phyloP scores from a whole-genome alignment of 208 protist species.

The Leishmania lainsoni region DNA sequence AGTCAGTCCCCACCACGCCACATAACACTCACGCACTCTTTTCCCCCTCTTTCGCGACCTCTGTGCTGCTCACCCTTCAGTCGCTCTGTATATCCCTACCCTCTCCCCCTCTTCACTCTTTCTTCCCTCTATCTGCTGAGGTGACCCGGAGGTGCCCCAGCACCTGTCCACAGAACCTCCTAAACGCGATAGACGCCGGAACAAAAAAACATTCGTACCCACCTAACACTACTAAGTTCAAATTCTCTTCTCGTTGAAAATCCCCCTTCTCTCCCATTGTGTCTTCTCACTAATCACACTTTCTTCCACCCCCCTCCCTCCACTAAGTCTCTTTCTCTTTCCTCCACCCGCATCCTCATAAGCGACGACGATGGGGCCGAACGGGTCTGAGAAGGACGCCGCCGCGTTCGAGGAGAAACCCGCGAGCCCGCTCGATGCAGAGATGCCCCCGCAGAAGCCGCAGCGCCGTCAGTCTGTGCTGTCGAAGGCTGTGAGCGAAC shows the following conservation, averaged over 20 bases:
- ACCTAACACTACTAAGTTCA: not conserved
- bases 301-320: not conserved
- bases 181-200: not conserved
- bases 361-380: not conserved
- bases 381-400: too few species aligned
- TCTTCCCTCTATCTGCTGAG: not conserved
- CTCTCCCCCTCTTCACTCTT: not conserved
- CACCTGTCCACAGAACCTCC: too few species aligned
- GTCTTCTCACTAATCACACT: not conserved
- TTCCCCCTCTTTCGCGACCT: not conserved
- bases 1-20: not conserved
- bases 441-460: constrained; percentile 54
- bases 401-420: constrained; percentile 38
- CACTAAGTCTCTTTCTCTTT: not conserved
- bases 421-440: constrained; percentile 27
- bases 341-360: not conserved
- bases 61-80: too few species aligned
- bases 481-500: constrained; percentile 77
- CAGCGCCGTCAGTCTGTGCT: constrained; percentile 71
- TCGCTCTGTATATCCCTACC: too few species aligned
- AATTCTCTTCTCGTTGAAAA: not conserved
- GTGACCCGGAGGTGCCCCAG: too few species aligned
- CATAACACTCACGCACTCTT: not conserved
- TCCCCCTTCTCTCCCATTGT: not conserved
- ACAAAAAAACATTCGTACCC: not conserved